phyloP scores from a whole-genome alignment of 352 stramenopile genomes.

The Globisporangium ultimum region DNA sequence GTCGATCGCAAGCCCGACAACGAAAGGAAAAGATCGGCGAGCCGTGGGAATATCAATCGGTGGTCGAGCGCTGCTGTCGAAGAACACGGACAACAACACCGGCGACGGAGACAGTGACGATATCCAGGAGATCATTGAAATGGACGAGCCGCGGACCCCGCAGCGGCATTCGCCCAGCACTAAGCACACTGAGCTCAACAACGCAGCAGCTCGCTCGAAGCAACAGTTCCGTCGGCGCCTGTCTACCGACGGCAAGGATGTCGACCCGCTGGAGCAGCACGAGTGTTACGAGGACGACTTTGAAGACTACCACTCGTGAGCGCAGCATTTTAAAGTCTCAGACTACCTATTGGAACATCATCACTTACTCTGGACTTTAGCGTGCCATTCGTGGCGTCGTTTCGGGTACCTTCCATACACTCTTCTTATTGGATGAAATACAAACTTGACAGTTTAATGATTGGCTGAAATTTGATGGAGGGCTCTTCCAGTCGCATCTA shows the following conservation, averaged over 20 bases:
- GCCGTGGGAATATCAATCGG: not conserved
- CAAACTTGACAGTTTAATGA: not conserved
- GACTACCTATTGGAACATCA: not conserved
- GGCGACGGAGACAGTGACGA: slow-evolving; percentile 62
- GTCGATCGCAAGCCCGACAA: slow-evolving; percentile 1
- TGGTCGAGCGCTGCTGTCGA: slow-evolving; percentile 4
- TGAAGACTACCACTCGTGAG: slow-evolving; percentile 47
- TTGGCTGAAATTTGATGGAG: slow-evolving; percentile 6
- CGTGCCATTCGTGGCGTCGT: not conserved
- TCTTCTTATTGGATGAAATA: not conserved
- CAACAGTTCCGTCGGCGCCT: not conserved
- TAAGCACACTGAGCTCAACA: slow-evolving; percentile 6
- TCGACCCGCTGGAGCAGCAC: slow-evolving; percentile 46
- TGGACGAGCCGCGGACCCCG: slow-evolving; percentile 15
- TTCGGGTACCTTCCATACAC: not conserved
- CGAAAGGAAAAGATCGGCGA: slow-evolving; percentile 9
- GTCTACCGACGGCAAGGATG: slow-evolving; percentile 13
- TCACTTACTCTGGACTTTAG: too few species aligned
- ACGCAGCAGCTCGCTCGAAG: not conserved
- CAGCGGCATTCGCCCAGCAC: slow-evolving; percentile 1
- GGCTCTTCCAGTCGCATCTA: not conserved
- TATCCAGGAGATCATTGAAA: slow-evolving; percentile 86
- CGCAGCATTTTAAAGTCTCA: not conserved
- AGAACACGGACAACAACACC: slow-evolving; percentile 32
- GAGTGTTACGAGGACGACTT: slow-evolving; percentile 83